Evolutionary conservation across 441 rosid species (phyloP), one percentile per base, ranked within the genome.

Genomic region (Arabidopsis lyrata): DNA sequence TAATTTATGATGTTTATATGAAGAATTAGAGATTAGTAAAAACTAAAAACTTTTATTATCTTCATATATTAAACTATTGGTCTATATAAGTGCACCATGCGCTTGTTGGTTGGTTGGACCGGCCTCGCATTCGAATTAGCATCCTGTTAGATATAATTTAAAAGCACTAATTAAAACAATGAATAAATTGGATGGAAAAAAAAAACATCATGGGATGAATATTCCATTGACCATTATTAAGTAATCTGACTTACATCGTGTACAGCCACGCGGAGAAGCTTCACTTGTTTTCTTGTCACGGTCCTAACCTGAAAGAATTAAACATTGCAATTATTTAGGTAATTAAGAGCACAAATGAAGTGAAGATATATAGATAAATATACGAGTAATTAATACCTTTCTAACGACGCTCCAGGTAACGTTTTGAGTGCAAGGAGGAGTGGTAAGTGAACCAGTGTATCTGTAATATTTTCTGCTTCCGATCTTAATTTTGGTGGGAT

Each of bases 361-460:
- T 5, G 35, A 10, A 12, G 0, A 3, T 50, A 14, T 7, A 16
- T 14, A 9, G 9, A 39, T 16, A 24, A 1, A 29, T 22, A 22
- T 22, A 22, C 24, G 24, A 22, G 24, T 11, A 12, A 50, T 50
- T 1, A 52, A 5, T 35, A 60, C 97, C 87, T 90, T 85, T 62
- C 57, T 75, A 11, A 85, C 79, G 48, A 92, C 70, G 70, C 81
- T 92, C 98, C 97, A 92, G 10, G 69, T 27, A 20, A 90, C 92
- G 59, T 86, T 81, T 67, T 89, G 85, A 2, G 87, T 84, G 81
- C 98, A 92, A 60, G 98, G 97, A 77, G 98, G 98, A 68, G 76
- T 11, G 7, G 98, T 92, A 16, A 92, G 97, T 65, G 98, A 92
- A 49, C 97, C 98, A 2, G 83, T 16, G 73, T 92, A 90, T 80